Evolutionary conservation across 1,139 yeast genomes (phyloP).

Genomic region (Saccharomycopsis phalli): DNA sequence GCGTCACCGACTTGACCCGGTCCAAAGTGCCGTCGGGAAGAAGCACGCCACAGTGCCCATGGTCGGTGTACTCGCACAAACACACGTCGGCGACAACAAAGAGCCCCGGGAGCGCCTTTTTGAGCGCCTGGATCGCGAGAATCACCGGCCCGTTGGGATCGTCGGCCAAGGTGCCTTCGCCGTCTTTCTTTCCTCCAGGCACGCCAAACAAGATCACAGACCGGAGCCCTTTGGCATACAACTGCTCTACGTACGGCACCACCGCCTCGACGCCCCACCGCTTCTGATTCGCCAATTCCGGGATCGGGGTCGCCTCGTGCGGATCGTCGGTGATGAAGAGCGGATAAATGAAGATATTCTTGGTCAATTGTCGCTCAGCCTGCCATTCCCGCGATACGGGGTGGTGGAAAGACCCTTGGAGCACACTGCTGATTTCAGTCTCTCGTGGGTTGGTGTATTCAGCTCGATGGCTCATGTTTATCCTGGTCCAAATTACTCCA

Average conservation of each 20-base stretch:
- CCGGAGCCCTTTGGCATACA: conserved; percentile 73
- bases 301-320: conserved; percentile 69
- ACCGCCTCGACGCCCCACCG: conserved; percentile 79
- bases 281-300: conserved; percentile 78
- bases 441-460: conserved; percentile 58
- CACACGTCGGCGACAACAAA: conserved; percentile 93
- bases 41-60: conserved; percentile 93
- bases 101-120: conserved; percentile 62
- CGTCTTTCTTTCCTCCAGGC: conserved; percentile 71
- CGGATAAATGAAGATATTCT: conserved; percentile 90
- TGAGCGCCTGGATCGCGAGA: conserved; percentile 58
- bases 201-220: conserved; percentile 92
- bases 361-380: conserved; percentile 68
- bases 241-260: conserved; percentile 56
- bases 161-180: conserved; percentile 83
- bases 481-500: too few species aligned
- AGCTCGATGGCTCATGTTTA: conserved; percentile 41
- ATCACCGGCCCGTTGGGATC: conserved; percentile 97
- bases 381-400: conserved; percentile 91
- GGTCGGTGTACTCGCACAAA: conserved; percentile 90
- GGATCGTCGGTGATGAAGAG: conserved; percentile 74
- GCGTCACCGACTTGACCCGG: conserved; percentile 63
- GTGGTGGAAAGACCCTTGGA: conserved; percentile 92
- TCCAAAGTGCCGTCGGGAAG: conserved; percentile 79
- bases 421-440: conserved; percentile 46